Evolutionary conservation across 2,329 filamentous ascomycete species (phyloP), one percentile per base, ranked within the genome.

Genomic region (Aspergillus versicolor): DNA sequence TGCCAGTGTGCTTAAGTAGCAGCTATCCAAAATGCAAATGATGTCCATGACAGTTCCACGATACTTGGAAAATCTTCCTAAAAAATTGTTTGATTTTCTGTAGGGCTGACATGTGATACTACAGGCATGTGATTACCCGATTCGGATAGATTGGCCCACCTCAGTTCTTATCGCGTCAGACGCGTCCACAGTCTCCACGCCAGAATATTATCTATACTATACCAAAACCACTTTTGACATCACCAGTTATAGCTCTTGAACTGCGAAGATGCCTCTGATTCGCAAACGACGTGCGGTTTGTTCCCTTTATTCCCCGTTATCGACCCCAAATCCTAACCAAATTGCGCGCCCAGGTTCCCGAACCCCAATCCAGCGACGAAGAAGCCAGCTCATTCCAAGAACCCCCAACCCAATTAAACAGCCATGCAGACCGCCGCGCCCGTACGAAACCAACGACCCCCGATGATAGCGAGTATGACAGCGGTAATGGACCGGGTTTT

Each of bases 241-340:
- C 38, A 30, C 30, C 22, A 24, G 43, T 37, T 9, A 38, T 32
- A 11, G 9, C 5, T 30, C 44, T 21, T 41, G 41, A 38, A 56
- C 30, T 8, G 32, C 40, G 43, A 62, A 49, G 45, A 73, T 72
- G 70, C 61, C 66, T 48, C 57, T 64, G 11, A 38, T 62, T 22
- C 69, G 67, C 46, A 72, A 73, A 64, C 65, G 70, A 57, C 63
- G 63, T 47, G 67, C 66, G 37, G 70, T 73, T 67, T 49, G 60
- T 58, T 46, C n/a, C 44, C 21, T 24, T 8, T 30, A 11, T 11
- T 41, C 8, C 22, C 17, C 45, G 22, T 11, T 12, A 13, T 27
- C 32, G 15, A 11, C 9, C n/a, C 38, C 12, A 17, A 49, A 22
- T 15, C 5, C 32, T 34, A 54, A 42, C 22, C 34, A 34, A 19